phyloP scores from a whole-genome alignment of 306 rosid genomes.

The Crotalaria pallida region DNA sequence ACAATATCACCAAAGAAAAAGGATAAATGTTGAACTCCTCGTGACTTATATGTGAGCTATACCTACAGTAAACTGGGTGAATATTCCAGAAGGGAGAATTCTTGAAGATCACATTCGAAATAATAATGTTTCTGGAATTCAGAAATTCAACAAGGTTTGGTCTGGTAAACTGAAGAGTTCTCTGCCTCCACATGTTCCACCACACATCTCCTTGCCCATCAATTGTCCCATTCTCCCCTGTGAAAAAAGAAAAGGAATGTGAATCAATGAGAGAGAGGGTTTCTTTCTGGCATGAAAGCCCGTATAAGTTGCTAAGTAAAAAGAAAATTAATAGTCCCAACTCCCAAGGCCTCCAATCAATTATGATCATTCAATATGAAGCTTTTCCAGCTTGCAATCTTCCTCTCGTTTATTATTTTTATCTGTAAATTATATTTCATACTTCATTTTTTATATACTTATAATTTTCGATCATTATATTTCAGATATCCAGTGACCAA shows the following conservation, averaged over 20 bases:
- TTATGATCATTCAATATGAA: no score
- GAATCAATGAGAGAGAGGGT: no score
- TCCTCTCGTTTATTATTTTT: neutral
- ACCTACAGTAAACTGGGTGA: conserved; percentile 96
- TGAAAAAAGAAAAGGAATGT: neutral
- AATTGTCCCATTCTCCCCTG: conserved; percentile 85
- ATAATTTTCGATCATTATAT: neutral
- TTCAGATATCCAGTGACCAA: neutral
- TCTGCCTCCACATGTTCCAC: conserved; percentile 99
- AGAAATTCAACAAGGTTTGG: conserved; percentile 79
- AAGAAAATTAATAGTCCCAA: no score
- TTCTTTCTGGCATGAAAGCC: no score
- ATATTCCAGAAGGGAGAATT: conserved; percentile 96
- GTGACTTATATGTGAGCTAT: neutral
- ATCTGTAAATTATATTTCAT: neutral
- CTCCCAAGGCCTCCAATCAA: no score
- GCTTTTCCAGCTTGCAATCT: neutral
- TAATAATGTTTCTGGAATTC: conserved; percentile 64
- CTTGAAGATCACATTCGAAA: conserved; percentile 74
- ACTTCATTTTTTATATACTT: neutral
- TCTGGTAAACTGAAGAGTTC: conserved; percentile 76
- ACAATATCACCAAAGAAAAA: no score
- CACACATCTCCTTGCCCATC: conserved; percentile 91
- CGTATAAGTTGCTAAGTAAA: no score
- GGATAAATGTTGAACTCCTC: no score